Evolutionary conservation across 306 rosid genomes (phyloP), one percentile per base, ranked within the genome.

Genomic region (Vachellia collinsii): DNA sequence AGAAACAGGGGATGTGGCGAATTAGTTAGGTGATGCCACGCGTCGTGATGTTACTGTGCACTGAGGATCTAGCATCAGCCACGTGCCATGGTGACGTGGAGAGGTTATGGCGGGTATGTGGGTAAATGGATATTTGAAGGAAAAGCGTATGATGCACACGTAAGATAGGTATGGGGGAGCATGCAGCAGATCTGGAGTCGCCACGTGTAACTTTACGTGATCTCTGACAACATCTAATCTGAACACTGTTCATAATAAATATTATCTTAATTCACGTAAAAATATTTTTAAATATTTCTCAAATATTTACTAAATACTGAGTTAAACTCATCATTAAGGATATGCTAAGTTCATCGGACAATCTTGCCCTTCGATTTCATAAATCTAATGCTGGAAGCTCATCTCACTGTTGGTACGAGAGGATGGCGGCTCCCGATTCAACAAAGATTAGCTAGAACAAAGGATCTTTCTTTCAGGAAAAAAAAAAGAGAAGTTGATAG

Each of bases 41-140:
- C 47, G 87, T 80, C 25, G 13, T 58, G 6, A 48, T 42, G 7
- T 19, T 77, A 80, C 75, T 44, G 85, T 54, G 64, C 37, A 11
- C 16, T 59, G 56, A 53, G 0, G 3, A n/a, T 4, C 6, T 11
- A 42, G 9, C 1, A 3, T 38, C 4, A 1, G 76, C 59, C 86
- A 83, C 84, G 88, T 88, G 84, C 75, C 7, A 14, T 14, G 69
- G 48, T 80, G 84, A 79, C 70, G 81, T 77, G 83, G 72, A 69
- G 58, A 5, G 3, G 42, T 43, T 62, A 71, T 47, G 50, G 67
- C 44, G 38, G 59, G 61, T 22, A 19, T 47, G 42, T 63, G 2
- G 5, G 8, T 63, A 41, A 41, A 7, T 63, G 3, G 37, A 5
- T 41, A 6, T 48, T 5, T 4, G n/a, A 62, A 17, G 20, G 67